phyloP scores from a whole-genome alignment of 2,329 filamentous ascomycete genomes.

The Scleromitrula shiraiana region DNA sequence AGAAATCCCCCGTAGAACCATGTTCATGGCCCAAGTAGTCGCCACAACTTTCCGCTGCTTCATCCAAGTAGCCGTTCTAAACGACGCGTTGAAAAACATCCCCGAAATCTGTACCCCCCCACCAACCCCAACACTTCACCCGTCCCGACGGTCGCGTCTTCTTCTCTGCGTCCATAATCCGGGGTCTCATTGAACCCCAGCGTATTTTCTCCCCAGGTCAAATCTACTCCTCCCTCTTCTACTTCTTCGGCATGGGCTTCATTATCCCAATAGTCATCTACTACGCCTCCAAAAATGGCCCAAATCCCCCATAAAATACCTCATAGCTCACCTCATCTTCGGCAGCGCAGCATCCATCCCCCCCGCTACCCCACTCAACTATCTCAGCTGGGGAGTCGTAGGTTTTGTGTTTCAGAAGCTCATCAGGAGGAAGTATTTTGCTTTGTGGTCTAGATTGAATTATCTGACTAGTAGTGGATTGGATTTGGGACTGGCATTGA shows the following conservation, averaged over 20 bases:
- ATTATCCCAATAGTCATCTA: slow-evolving; percentile 20
- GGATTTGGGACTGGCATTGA: slow-evolving; percentile 61
- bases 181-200: slow-evolving; percentile 63
- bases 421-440: slow-evolving; percentile 55
- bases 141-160: slow-evolving; percentile 44
- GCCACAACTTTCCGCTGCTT: slow-evolving; percentile 55
- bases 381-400: slow-evolving; percentile 59
- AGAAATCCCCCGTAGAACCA: slow-evolving; percentile 23
- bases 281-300: slow-evolving; percentile 47
- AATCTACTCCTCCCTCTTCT: slow-evolving; percentile 26
- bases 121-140: slow-evolving; percentile 48
- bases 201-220: slow-evolving; percentile 32
- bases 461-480: slow-evolving; percentile 66
- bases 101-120: slow-evolving; percentile 51
- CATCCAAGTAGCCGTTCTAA: slow-evolving; percentile 56
- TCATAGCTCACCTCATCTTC: slow-evolving; percentile 21
- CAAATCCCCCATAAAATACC: slow-evolving; percentile 45
- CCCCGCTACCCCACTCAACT: slow-evolving; percentile 63
- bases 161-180: slow-evolving; percentile 66
- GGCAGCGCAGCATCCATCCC: slow-evolving; percentile 35
- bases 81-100: slow-evolving; percentile 54
- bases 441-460: slow-evolving; percentile 74
- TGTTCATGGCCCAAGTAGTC: slow-evolving; percentile 41
- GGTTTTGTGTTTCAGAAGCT: slow-evolving; percentile 62
- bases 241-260: slow-evolving; percentile 26